Base-by-base conservation (phyloP, 495 filamentous ascomycete species). In the Parachaetomium inaequale region DNA sequence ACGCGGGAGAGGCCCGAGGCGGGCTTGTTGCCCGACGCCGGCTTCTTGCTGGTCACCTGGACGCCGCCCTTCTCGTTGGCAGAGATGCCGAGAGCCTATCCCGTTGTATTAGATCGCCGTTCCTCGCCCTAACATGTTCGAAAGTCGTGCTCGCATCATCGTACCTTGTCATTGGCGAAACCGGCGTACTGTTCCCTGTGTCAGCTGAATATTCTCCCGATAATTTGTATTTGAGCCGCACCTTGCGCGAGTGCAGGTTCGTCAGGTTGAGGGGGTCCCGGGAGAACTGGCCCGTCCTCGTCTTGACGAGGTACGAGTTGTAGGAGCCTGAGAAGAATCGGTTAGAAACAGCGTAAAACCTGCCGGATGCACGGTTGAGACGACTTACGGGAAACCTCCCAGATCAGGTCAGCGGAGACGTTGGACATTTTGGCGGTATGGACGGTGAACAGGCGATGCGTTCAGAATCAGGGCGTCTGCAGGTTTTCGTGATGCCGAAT, bases 211-310 rank as follows among this genome's bases (percentile, higher is more conserved):
- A 31, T 25, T 34, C 38, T 55, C 46, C 31, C 26, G 47, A 23
- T 47, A 19, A 23, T 57, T 25, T 23, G 7, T 46, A 7, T 52
- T 52, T 17, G 25, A 55, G 26, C 51, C 78, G 65, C 81, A 94
- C 92, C 88, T 96, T 98, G 82, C 90, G 90, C 54, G 84, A 86
- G 78, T 96, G 88, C 76, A 88, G 81, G 86, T 97, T 98, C 70
- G 79, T 80, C 70, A 97, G 75, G 82, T 98, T 98, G 66, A 96
- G 78, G 66, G 91, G 89, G 74, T 98, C 95, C 53, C 88, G 88
- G 64, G 94, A 98, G 84, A 98, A 93, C 78, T 87, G 89, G 66
- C 79, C 81, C 61, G 75, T 72, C 75, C 86, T 91, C 76, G 92
- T 86, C 87, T 96, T 95, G 68, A 93, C 90, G 75, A 97, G 86